Conservation (phyloP, 768 basidiomycete genomes). For the Tephrocybe sp. region DNA sequence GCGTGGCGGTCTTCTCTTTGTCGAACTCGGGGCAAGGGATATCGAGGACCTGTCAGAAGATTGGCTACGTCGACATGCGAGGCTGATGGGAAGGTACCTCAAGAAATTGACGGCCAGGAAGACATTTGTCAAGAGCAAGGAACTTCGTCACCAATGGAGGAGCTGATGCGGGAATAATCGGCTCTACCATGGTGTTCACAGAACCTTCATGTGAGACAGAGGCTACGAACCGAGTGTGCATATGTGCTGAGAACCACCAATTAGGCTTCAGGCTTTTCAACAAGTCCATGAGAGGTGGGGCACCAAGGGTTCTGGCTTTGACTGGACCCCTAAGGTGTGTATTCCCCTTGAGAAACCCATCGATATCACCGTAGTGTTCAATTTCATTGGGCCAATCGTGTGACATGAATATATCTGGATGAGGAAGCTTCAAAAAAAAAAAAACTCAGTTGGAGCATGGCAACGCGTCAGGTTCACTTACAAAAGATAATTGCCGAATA, state of each 20-base stretch:
- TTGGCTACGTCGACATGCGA: neutral
- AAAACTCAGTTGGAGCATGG: neutral
- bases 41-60: conserved; percentile 63
- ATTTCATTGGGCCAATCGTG: conserved; percentile 96
- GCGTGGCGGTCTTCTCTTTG: conserved; percentile 1
- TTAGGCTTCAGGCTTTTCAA: conserved; percentile 69
- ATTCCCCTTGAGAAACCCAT: no score
- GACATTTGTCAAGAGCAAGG: conserved; percentile 85
- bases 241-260: conserved; percentile 92
- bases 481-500: conserved; percentile 74
- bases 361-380: conserved; percentile 70
- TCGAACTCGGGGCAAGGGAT: conserved; percentile 32
- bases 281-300: conserved; percentile 80
- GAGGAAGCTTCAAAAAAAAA: conserved; percentile 47
- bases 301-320: conserved; percentile 59
- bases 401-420: conserved; percentile 80
- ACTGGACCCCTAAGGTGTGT: no score
- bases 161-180: conserved; percentile 13
- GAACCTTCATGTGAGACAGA: conserved; percentile 40
- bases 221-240: conserved; percentile 86
- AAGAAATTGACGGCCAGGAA: conserved; percentile 71
- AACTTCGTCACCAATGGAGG: conserved; percentile 60
- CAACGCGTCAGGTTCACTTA: conserved; percentile 27
- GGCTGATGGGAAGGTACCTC: conserved; percentile 48
- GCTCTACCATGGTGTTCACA: no score